phyloP scores from a whole-genome alignment of 768 basidiomycete species.

The Termitomyces sp. region DNA sequence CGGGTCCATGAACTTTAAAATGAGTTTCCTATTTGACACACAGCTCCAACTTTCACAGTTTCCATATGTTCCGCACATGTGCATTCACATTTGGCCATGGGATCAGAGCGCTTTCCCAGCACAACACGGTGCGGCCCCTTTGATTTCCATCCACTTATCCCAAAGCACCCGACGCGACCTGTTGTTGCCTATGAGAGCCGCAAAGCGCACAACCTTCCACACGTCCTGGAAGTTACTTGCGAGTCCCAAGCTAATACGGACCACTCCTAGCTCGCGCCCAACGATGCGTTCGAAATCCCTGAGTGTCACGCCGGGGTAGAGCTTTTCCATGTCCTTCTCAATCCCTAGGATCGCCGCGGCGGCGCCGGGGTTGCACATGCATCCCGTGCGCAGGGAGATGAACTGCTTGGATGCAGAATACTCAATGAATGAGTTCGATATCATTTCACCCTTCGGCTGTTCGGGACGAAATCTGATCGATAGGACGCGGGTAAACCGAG shows the following conservation, averaged over 20 bases:
- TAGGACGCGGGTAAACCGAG: background rate
- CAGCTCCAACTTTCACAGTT: background rate
- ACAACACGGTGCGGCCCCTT: background rate
- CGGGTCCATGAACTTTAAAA: background rate
- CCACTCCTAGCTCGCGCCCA: conserved; percentile 69
- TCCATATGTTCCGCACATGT: background rate
- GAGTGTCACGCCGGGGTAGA: conserved; percentile 58
- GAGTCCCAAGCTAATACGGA: conserved; percentile 75
- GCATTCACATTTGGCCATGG: background rate
- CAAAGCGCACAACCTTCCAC: conserved; percentile 53
- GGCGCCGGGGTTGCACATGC: conserved; percentile 87
- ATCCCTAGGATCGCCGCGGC: conserved; percentile 71
- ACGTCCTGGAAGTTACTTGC: conserved; percentile 78
- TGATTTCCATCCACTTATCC: conserved; percentile 32
- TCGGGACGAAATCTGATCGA: background rate
- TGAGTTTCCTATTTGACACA: conserved; percentile 7
- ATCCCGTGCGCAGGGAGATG: conserved; percentile 79
- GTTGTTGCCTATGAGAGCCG: conserved; percentile 39
- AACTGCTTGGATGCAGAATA: conserved; percentile 58
- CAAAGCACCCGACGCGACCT: conserved; percentile 34
- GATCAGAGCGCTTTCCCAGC: conserved; percentile 21
- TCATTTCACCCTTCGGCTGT: conserved; percentile 62
- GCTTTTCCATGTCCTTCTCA: conserved; percentile 56
- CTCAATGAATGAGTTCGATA: conserved; percentile 74
- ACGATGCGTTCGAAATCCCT: conserved; percentile 57